These are phyloP conservation scores for Phytophthora citrophthora DNA, from an alignment of 352 stramenopile species.

Conservation along the genomic window DNA sequence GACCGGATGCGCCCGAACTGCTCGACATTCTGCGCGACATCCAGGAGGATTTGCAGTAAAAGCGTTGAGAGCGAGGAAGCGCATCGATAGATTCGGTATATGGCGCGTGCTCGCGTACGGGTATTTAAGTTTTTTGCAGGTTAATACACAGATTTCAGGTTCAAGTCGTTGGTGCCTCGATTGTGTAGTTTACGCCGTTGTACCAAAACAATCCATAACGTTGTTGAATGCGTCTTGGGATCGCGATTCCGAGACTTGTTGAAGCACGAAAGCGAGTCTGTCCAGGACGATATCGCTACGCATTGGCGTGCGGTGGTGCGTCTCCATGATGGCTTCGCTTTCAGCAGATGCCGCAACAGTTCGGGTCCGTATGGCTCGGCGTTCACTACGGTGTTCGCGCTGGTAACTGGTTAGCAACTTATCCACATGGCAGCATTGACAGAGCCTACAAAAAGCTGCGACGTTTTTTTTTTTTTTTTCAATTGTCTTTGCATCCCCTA, in stretches of 20 bases:
- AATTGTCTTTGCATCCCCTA: constrained; percentile 22
- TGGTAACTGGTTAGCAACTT: constrained; percentile 4
- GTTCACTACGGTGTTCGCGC: neutral
- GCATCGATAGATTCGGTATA: constrained; percentile 20
- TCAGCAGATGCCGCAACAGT: constrained; percentile 30
- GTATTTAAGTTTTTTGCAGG: constrained; percentile 42
- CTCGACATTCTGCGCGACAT: constrained; percentile 35
- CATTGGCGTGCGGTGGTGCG: constrained; percentile 4
- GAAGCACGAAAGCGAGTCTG: constrained; percentile 14
- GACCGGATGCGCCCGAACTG: constrained; percentile 58
- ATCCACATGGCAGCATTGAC: constrained; percentile 2
- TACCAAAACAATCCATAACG: neutral
- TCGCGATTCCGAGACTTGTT: constrained; percentile 2
- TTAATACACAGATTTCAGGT: constrained; percentile 27
- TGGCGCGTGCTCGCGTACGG: constrained; percentile 21
- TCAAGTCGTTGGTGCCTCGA: neutral
- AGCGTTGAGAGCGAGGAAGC: constrained; percentile 20
- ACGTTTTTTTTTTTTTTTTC: neutral
- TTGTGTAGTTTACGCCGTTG: no score
- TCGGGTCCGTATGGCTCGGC: neutral
- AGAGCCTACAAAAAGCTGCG: constrained; percentile 2
- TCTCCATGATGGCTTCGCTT: constrained; percentile 22
- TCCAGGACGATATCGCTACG: neutral
- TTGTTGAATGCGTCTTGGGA: constrained; percentile 1
- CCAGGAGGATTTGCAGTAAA: constrained; percentile 44